These are phyloP conservation scores for Termitomyces heimii DNA, from an alignment of 768 basidiomycete genomes.

Conservation along the genomic window DNA sequence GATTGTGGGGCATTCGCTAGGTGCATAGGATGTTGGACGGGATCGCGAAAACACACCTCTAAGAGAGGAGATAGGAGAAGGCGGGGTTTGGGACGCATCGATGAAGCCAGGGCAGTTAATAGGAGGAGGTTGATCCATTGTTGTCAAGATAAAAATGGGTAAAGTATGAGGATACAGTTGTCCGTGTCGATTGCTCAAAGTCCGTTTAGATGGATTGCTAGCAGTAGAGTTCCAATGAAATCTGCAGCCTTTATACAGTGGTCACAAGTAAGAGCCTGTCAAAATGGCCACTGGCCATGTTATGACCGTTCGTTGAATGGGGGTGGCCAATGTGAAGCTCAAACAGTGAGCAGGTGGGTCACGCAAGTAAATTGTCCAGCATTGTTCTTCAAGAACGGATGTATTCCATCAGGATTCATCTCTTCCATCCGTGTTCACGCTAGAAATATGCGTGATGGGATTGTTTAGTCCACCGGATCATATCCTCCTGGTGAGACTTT, in stretches of 20 bases:
- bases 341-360: background rate
- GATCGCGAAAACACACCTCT: constrained; percentile 13
- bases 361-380: background rate
- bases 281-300: background rate
- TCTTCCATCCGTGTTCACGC: no score
- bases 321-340: background rate
- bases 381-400: background rate
- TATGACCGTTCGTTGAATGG: no score
- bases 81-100: background rate
- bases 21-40: constrained; percentile 8
- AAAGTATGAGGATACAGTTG: background rate
- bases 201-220: background rate
- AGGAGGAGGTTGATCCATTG: background rate
- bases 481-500: no score
- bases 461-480: no score
- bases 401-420: background rate
- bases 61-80: constrained; percentile 16
- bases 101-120: constrained; percentile 1
- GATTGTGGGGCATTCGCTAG: constrained; percentile 7
- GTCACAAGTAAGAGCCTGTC: background rate
- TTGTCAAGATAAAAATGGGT: background rate
- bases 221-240: background rate
- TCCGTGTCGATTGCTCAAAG: background rate
- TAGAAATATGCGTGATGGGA: no score
- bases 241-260: background rate